These are phyloP conservation scores for Penicillium coprophilum DNA, from an alignment of 495 filamentous ascomycete species.

Conservation along the genomic window DNA sequence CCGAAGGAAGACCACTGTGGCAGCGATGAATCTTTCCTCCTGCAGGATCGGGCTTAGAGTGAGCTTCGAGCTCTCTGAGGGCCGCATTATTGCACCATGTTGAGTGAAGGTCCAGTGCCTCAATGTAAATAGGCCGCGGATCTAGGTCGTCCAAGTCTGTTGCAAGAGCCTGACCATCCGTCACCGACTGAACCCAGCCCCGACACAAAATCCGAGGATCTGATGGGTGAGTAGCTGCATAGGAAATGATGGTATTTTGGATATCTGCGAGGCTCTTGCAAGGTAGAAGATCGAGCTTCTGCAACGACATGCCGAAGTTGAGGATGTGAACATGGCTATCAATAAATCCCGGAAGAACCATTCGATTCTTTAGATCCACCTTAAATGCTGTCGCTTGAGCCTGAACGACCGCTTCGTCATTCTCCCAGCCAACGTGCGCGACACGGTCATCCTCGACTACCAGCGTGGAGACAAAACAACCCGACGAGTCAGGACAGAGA, in stretches of 20 bases:
- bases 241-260: conserved; percentile 43
- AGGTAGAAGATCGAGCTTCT: conserved; percentile 51
- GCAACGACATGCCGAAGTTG: conserved; percentile 57
- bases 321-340: conserved; percentile 65
- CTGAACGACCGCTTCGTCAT: conserved; percentile 18
- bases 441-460: conserved; percentile 35
- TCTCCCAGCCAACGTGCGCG: conserved; percentile 38
- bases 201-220: conserved; percentile 53
- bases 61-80: conserved; percentile 50
- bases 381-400: conserved; percentile 25
- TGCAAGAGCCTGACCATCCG: conserved; percentile 47
- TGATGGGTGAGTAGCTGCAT: conserved; percentile 46
- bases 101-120: conserved; percentile 62
- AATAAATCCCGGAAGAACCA: conserved; percentile 59
- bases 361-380: conserved; percentile 44
- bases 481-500: conserved; percentile 18
- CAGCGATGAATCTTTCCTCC: conserved; percentile 58
- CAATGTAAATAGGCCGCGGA: conserved; percentile 58
- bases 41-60: conserved; percentile 48
- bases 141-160: conserved; percentile 51
- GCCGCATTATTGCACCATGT: conserved; percentile 61
- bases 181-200: conserved; percentile 63
- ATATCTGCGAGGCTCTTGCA: conserved; percentile 56
- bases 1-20: conserved; percentile 45
- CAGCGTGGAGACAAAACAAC: conserved; percentile 25